Evolutionary conservation across 352 stramenopile genomes (phyloP).

Genomic region (Pythium dissotocum): DNA sequence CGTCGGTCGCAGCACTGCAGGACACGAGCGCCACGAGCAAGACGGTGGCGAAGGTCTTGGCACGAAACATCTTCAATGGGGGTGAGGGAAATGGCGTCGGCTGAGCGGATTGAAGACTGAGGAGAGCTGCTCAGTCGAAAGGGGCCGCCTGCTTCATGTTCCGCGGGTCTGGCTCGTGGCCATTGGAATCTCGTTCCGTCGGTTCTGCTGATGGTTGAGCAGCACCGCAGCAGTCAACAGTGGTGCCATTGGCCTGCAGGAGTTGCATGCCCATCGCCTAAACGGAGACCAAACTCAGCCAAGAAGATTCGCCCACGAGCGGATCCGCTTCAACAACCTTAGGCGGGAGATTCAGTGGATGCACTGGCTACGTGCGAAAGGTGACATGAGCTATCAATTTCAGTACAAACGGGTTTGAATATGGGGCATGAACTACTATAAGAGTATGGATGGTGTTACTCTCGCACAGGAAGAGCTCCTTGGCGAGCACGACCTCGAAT

Average conservation of each 20-base stretch:
- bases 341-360: neutral
- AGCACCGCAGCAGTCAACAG: neutral
- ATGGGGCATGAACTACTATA: no score
- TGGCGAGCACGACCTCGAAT: neutral
- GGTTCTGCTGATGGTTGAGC: no score
- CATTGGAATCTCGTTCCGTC: neutral
- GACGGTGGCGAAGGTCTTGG: constrained; percentile 1
- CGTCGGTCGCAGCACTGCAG: neutral
- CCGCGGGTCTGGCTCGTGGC: neutral
- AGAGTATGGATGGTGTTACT: no score
- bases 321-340: neutral
- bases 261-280: neutral
- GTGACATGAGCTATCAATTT: neutral
- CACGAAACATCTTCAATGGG: neutral
- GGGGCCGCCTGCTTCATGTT: neutral
- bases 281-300: neutral
- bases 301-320: neutral
- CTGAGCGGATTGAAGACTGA: constrained; percentile 1
- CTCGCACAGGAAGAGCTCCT: no score
- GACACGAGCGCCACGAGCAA: neutral
- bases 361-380: neutral
- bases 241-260: neutral
- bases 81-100: neutral
- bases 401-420: neutral
- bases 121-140: neutral